Evolutionary conservation across 768 basidiomycete species (phyloP).

Genomic region (Kwoniella sp.): DNA sequence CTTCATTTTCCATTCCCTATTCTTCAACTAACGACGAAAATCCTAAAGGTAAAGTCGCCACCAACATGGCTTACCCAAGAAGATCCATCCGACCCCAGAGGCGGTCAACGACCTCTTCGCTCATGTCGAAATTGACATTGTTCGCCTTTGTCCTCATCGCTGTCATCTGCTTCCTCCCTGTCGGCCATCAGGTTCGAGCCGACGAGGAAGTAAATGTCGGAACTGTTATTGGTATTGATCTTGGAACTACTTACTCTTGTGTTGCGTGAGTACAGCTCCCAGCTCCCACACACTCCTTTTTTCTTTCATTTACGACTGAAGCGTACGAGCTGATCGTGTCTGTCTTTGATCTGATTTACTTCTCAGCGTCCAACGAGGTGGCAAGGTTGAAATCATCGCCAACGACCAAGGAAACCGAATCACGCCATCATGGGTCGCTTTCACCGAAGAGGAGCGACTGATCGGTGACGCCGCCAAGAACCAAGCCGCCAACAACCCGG

Average conservation of each 20-base stretch:
- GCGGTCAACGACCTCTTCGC: slow-evolving; percentile 29
- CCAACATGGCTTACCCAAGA: slow-evolving; percentile 39
- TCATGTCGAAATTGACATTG: slow-evolving; percentile 53
- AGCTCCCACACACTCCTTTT: slow-evolving; percentile 11
- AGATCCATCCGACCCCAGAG: slow-evolving; percentile 30
- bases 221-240: slow-evolving; percentile 82
- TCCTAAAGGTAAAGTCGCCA: neutral
- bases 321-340: neutral
- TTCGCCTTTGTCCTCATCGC: slow-evolving; percentile 66
- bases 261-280: slow-evolving; percentile 87
- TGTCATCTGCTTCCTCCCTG: slow-evolving; percentile 71
- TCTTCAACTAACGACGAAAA: slow-evolving; percentile 19
- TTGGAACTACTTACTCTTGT: slow-evolving; percentile 96
- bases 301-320: neutral
- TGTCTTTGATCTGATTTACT: neutral
- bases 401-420: slow-evolving; percentile 89
- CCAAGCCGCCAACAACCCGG: slow-evolving; percentile 84
- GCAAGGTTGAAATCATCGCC: slow-evolving; percentile 85
- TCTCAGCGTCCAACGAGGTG: slow-evolving; percentile 75
- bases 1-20: slow-evolving; percentile 4
- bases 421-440: slow-evolving; percentile 83
- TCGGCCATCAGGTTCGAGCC: slow-evolving; percentile 68
- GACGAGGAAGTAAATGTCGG: slow-evolving; percentile 74
- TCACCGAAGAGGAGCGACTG: slow-evolving; percentile 75
- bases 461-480: slow-evolving; percentile 98